phyloP scores from a whole-genome alignment of 345 rosid species.

The Luvunga scandens region DNA sequence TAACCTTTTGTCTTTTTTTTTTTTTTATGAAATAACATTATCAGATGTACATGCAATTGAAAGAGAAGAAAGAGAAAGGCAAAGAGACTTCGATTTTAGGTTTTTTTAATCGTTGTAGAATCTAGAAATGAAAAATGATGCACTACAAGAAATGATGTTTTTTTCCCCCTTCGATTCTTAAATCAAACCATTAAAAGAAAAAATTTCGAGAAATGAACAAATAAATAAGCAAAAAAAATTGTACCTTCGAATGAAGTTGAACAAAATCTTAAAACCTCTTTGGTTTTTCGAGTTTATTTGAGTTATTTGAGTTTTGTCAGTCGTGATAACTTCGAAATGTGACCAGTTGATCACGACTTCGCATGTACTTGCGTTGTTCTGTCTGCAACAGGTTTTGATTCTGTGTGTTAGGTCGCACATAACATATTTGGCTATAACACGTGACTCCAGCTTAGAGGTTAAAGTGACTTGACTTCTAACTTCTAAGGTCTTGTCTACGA shows the following conservation, averaged over 20 bases:
- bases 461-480: too few species aligned
- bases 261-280: background rate
- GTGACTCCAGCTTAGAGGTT: background rate
- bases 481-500: too few species aligned
- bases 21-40: background rate
- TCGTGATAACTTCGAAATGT: background rate
- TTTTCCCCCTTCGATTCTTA: background rate
- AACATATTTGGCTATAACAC: background rate
- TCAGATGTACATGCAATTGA: background rate
- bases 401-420: background rate
- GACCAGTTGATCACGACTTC: background rate
- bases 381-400: background rate
- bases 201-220: background rate
- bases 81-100: background rate
- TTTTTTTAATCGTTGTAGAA: background rate
- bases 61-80: background rate
- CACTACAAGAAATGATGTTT: background rate
- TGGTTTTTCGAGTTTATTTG: background rate
- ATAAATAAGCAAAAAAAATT: background rate
- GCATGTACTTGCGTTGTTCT: background rate
- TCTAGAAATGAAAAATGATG: background rate
- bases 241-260: background rate
- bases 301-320: slow-evolving; percentile 7
- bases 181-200: background rate
- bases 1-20: too few species aligned